Conservation (phyloP, 768 basidiomycete genomes). For the Tulasnella sp. region DNA sequence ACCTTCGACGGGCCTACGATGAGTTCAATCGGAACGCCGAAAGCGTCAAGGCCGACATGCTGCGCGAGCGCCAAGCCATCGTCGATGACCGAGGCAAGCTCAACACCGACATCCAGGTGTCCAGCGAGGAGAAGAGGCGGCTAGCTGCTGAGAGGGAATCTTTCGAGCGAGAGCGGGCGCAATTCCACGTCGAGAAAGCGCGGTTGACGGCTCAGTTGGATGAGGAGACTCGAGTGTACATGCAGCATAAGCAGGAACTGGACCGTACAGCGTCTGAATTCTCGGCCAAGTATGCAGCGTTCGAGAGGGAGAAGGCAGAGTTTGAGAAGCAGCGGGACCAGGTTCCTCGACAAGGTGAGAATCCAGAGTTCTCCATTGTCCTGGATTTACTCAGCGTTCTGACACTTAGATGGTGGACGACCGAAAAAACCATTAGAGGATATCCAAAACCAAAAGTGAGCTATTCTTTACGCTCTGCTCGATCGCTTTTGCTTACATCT, state of each 20-base stretch:
- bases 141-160: constrained; percentile 27
- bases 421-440: constrained; percentile 64
- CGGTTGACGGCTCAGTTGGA: constrained; percentile 14
- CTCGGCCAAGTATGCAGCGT: constrained; percentile 19
- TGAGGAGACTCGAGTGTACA: constrained; percentile 18
- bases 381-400: not conserved
- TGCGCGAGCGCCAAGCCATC: not conserved
- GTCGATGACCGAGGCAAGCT: not conserved
- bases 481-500: not conserved
- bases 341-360: constrained; percentile 8
- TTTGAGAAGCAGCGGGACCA: constrained; percentile 26
- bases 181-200: constrained; percentile 20
- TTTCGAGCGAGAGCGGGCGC: constrained; percentile 21
- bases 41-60: constrained; percentile 2
- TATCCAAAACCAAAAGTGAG: constrained; percentile 37
- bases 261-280: constrained; percentile 11
- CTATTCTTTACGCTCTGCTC: not conserved
- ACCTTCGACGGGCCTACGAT: constrained; percentile 4
- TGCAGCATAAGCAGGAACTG: constrained; percentile 18
- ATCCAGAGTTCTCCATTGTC: not conserved
- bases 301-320: constrained; percentile 27
- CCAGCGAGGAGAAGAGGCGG: constrained; percentile 46
- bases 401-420: not conserved
- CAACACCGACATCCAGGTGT: constrained; percentile 41
- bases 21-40: not conserved